Evolutionary conservation across 768 basidiomycete genomes (phyloP), one percentile per base, ranked within the genome.

Genomic region (Xerocomellus chrysenteron): DNA sequence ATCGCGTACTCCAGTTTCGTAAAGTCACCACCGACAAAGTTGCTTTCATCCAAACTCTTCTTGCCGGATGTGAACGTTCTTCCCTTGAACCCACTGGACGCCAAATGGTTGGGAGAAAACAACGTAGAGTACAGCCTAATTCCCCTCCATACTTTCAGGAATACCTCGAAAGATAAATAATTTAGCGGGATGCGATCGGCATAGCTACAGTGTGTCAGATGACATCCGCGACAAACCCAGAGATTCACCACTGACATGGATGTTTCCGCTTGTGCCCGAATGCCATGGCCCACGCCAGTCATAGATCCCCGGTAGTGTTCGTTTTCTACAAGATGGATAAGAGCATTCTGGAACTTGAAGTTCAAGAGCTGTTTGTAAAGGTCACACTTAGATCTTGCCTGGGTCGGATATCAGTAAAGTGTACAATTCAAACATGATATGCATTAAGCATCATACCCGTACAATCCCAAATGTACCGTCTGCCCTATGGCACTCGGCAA

Each of bases 331-430:
- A 85, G 81, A 55, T 82, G 82, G 19, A 94, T 70, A 2, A 84
- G 75, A 8, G 83, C 81, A 52, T 82, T 75, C 36, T 83, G 78
- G 63, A 98, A 90, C 59, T 77, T 87, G 62, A 96, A 74, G 57
- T 83, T 80, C 54, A 92, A 74, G 10, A 86, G 72, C 62, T 92
- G 87, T 69, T 93, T 96, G 74, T 95, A 91, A 19, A 86, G 69
- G 70, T 98, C 96, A 61, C 82, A 79, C 52, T 80, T 84, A 3
- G 93, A 97, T 54, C 86, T 82, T 12, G 95, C 83, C 92, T 95
- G 55, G 30, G 28, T 51, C 52, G 4, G 10, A 53, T 19, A 53
- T 63, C 9, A 61, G 59, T 50, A 13, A 60, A 30, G 43, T 58
- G 45, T 43, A 19, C 10, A 37, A 26, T 26, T 35, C 17, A 26